A percentile compares a stretch with the other conserved stretches of the same genome.
Evolutionary conservation across 2,329 filamentous ascomycete genomes (phyloP).

Genomic region (Calonectria pseudoturangicola): DNA sequence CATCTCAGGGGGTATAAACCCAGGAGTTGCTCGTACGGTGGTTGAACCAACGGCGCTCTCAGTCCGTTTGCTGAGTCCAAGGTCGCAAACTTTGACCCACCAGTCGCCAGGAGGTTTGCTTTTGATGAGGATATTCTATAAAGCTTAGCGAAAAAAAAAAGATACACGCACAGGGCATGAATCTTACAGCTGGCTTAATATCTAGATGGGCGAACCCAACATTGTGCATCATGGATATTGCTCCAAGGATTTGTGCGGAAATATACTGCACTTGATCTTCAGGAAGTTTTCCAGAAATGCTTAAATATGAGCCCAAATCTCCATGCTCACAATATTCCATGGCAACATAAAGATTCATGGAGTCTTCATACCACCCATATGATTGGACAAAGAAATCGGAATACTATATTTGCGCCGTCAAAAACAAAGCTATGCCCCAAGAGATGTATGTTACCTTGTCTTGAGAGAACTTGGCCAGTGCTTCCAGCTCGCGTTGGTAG

Average conservation of each 20-base stretch:
- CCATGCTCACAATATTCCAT: slow-evolving; percentile 45
- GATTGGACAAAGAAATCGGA: slow-evolving; percentile 44
- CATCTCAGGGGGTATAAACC: slow-evolving; percentile 35
- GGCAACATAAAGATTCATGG: slow-evolving; percentile 32
- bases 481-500: slow-evolving; percentile 26
- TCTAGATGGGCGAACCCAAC: slow-evolving; percentile 48
- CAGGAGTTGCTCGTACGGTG: slow-evolving; percentile 28
- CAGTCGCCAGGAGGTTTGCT: slow-evolving; percentile 35
- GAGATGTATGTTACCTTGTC: background rate
- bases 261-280: slow-evolving; percentile 37
- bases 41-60: slow-evolving; percentile 15
- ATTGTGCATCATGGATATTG: slow-evolving; percentile 44
- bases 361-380: slow-evolving; percentile 41
- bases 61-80: slow-evolving; percentile 31
- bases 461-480: slow-evolving; percentile 40
- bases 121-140: slow-evolving; percentile 47
- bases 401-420: slow-evolving; percentile 27
- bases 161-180: too few relatives aligned
- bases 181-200: slow-evolving; percentile 41
- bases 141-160: background rate
- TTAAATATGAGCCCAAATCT: slow-evolving; percentile 36
- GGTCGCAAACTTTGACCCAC: slow-evolving; percentile 39
- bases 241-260: slow-evolving; percentile 40
- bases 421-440: background rate
- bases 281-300: background rate